These are phyloP conservation scores for Corynespora cassiicola DNA, from an alignment of 2,329 filamentous ascomycete genomes.

Conservation along the genomic window DNA sequence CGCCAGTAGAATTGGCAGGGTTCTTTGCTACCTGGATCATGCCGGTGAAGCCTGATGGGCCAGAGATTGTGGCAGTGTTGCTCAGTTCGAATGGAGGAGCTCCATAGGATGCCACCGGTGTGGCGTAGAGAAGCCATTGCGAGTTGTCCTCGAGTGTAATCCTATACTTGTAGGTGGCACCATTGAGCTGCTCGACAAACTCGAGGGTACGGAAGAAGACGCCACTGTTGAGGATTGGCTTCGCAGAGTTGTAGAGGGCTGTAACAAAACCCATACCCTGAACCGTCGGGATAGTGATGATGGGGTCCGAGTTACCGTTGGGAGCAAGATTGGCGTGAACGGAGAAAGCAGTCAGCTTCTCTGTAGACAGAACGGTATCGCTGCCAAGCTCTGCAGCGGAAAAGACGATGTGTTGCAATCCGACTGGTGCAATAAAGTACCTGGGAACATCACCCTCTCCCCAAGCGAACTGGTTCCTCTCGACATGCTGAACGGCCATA, in stretches of 20 bases:
- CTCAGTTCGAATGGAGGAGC: constrained; percentile 73
- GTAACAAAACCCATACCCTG: constrained; percentile 93
- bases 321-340: constrained; percentile 72
- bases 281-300: constrained; percentile 79
- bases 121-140: constrained; percentile 81
- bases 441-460: constrained; percentile 48
- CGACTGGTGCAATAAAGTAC: constrained; percentile 84
- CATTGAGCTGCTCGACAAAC: constrained; percentile 32
- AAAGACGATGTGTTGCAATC: constrained; percentile 81
- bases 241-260: constrained; percentile 72
- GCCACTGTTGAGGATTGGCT: constrained; percentile 75
- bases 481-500: constrained; percentile 77
- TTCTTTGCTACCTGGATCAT: constrained; percentile 86
- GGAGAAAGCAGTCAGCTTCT: constrained; percentile 62
- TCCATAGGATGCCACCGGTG: constrained; percentile 59
- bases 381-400: constrained; percentile 77
- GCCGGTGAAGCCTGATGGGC: constrained; percentile 74
- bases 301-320: constrained; percentile 58
- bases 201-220: constrained; percentile 75
- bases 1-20: constrained; percentile 58
- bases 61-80: constrained; percentile 70
- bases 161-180: constrained; percentile 76
- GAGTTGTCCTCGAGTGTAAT: constrained; percentile 73
- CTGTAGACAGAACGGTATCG: constrained; percentile 63
- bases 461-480: constrained; percentile 68